Conservation (phyloP, 2,329 filamentous ascomycete genomes). For the Epichloe brachyelytri region DNA sequence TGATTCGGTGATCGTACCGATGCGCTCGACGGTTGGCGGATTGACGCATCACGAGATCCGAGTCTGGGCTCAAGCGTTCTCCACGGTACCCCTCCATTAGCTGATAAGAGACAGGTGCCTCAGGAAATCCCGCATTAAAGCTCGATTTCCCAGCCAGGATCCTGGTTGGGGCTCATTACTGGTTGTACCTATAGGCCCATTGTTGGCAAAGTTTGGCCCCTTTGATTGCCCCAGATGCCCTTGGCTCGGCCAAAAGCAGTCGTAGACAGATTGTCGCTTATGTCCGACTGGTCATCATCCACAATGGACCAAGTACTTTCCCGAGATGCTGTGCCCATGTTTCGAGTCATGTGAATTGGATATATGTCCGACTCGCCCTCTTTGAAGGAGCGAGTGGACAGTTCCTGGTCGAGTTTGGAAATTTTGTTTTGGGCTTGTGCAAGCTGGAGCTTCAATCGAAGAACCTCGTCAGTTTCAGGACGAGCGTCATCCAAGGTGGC, state of each 20-base stretch:
- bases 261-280: constrained; percentile 39
- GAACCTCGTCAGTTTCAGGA: constrained; percentile 42
- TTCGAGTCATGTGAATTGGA: constrained; percentile 10
- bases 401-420: constrained; percentile 56
- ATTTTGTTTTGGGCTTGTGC: constrained; percentile 59
- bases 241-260: constrained; percentile 40
- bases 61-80: constrained; percentile 36
- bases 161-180: constrained; percentile 22
- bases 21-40: constrained; percentile 30
- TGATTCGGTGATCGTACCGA: constrained; percentile 34
- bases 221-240: constrained; percentile 43
- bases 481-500: constrained; percentile 30
- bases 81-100: constrained; percentile 28
- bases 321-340: constrained; percentile 13
- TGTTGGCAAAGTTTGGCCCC: constrained; percentile 19
- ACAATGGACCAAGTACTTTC: constrained; percentile 38
- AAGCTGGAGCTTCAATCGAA: constrained; percentile 57
- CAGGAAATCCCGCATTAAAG: constrained; percentile 26
- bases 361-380: constrained; percentile 29
- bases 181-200: constrained; percentile 21
- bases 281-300: constrained; percentile 45
- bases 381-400: constrained; percentile 48
- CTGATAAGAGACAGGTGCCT: constrained; percentile 23
- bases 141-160: constrained; percentile 33
- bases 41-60: constrained; percentile 33